These are phyloP conservation scores for carrot (Daucus carota) DNA, from an alignment of 129 eudicot species.

Conservation along the genomic window DH1_v3.0 NC_030386.2:14060501-14061000, in stretches of 20 bases:
- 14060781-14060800: no score
- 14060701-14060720: neutral
- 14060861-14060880: no score
- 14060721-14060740: neutral
- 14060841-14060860: no score
- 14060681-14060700: neutral
- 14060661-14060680: neutral
- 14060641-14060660: neutral
- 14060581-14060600: neutral
- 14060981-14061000: no score
- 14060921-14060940: no score
- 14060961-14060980: no score
- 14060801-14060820: no score
- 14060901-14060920: no score
- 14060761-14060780: no score
- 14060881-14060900: no score
- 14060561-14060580: neutral
- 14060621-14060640: neutral
- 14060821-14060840: no score
- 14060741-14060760: neutral
- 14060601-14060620: neutral
- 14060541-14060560: constrained; percentile 27
- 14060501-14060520: constrained; percentile 53
- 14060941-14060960: no score
- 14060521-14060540: constrained; percentile 30